Percentiles rank a stretch among this genome's conserved stretches.
phyloP scores from a whole-genome alignment of 768 basidiomycete genomes.

The Tulasnella sp. region DNA sequence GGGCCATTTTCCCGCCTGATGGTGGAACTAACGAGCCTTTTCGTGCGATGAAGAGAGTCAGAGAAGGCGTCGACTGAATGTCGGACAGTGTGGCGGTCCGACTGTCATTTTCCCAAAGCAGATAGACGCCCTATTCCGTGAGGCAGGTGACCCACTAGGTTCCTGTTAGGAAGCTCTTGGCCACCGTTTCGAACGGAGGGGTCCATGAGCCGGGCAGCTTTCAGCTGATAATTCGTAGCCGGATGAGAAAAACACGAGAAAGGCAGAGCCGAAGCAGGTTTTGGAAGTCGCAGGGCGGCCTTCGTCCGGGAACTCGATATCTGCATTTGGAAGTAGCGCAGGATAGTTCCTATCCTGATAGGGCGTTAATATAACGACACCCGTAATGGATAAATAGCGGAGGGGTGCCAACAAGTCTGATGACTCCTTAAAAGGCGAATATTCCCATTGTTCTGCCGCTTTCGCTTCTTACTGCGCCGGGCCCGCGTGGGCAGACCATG shows the following conservation, averaged over 20 bases:
- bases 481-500: background rate
- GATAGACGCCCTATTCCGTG: background rate
- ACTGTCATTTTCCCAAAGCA: background rate
- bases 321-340: background rate
- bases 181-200: conserved; percentile 1
- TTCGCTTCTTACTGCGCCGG: background rate
- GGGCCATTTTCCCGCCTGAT: background rate
- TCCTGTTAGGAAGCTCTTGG: background rate
- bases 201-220: background rate
- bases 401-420: background rate
- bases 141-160: background rate
- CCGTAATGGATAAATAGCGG: background rate
- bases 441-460: background rate
- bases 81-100: background rate
- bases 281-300: background rate
- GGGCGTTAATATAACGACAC: background rate
- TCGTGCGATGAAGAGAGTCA: background rate
- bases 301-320: background rate
- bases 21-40: background rate
- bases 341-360: background rate
- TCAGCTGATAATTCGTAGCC: background rate
- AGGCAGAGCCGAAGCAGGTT: background rate
- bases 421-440: background rate
- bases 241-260: background rate
- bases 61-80: conserved; percentile 5